Percentiles rank a stretch among this genome's conserved stretches.
These are phyloP conservation scores for Rhodosporidiobolus odoratus DNA, from an alignment of 768 basidiomycete genomes.

Conservation along the genomic window DNA sequence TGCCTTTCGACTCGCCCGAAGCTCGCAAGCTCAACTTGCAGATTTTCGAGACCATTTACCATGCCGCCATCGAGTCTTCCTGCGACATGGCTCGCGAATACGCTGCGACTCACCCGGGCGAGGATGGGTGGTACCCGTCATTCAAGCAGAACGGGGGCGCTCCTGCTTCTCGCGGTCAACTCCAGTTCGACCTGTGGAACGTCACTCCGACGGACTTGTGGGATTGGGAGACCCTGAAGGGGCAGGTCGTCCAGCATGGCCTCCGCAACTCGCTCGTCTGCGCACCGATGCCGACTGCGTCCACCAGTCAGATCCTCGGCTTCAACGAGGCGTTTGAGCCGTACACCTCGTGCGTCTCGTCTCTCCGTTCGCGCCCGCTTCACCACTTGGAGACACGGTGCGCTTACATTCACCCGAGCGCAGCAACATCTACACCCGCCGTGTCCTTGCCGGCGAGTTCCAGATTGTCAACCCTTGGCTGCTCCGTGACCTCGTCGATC, in stretches of 20 bases:
- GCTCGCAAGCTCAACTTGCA: slow-evolving; percentile 85
- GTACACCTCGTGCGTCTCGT: slow-evolving; percentile 70
- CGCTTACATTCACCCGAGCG: neutral
- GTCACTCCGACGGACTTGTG: slow-evolving; percentile 81
- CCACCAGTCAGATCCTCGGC: slow-evolving; percentile 94
- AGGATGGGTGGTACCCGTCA: slow-evolving; percentile 47
- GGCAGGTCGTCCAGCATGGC: slow-evolving; percentile 71
- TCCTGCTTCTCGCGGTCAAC: slow-evolving; percentile 76
- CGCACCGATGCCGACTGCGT: slow-evolving; percentile 99
- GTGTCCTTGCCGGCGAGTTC: slow-evolving; percentile 99
- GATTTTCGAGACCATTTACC: slow-evolving; percentile 99
- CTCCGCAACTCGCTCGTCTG: slow-evolving; percentile 82
- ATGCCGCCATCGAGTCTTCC: slow-evolving; percentile 84
- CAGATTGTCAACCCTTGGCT: slow-evolving; percentile 99
- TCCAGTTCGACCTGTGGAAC: slow-evolving; percentile 95
- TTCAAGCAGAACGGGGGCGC: slow-evolving; percentile 88
- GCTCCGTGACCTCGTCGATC: slow-evolving; percentile 92
- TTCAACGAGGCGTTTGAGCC: slow-evolving; percentile 99
- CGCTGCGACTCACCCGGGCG: slow-evolving; percentile 51
- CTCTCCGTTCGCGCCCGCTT: neutral
- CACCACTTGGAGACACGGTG: neutral
- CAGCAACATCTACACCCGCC: slow-evolving; percentile 97
- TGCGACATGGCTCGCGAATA: slow-evolving; percentile 58
- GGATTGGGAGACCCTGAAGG: slow-evolving; percentile 89
- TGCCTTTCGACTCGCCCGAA: slow-evolving; percentile 86